Evolutionary conservation across 805 yeast genomes (phyloP).

Genomic region (Teunomyces barrocoloradensis): DNA sequence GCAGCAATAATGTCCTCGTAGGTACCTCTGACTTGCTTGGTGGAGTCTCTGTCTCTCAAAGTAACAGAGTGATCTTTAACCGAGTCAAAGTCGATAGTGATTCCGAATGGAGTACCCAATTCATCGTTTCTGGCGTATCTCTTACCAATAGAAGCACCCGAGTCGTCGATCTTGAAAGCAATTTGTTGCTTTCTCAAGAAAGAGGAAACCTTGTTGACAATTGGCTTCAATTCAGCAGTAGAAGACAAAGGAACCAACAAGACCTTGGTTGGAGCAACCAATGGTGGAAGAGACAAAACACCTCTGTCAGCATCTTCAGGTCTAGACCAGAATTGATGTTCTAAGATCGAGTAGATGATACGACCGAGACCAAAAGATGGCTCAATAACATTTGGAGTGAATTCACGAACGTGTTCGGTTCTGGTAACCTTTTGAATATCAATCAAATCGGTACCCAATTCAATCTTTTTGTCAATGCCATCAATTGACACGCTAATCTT

Average conservation of each 20-base stretch:
- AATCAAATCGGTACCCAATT: constrained; percentile 69
- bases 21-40: constrained; percentile 93
- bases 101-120: constrained; percentile 97
- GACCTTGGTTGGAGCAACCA: constrained; percentile 97
- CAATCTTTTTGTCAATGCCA: constrained; percentile 63
- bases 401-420: constrained; percentile 91
- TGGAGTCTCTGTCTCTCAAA: constrained; percentile 94
- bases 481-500: constrained; percentile 66
- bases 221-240: constrained; percentile 75
- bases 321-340: constrained; percentile 94
- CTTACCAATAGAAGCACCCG: constrained; percentile 96
- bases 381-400: constrained; percentile 94
- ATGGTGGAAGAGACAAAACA: constrained; percentile 88
- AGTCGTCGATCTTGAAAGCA: constrained; percentile 95
- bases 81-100: constrained; percentile 94
- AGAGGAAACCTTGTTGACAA: constrained; percentile 65
- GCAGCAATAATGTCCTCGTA: constrained; percentile 68
- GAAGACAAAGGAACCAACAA: constrained; percentile 90
- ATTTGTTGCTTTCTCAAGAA: constrained; percentile 76
- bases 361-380: constrained; percentile 99
- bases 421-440: constrained; percentile 74
- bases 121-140: constrained; percentile 98
- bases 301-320: constrained; percentile 83
- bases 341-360: constrained; percentile 87
- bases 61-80: constrained; percentile 86